Percentiles rank a stretch among this genome's conserved stretches.
Conservation (phyloP, 768 basidiomycete genomes). For the Lentinula boryana region DNA sequence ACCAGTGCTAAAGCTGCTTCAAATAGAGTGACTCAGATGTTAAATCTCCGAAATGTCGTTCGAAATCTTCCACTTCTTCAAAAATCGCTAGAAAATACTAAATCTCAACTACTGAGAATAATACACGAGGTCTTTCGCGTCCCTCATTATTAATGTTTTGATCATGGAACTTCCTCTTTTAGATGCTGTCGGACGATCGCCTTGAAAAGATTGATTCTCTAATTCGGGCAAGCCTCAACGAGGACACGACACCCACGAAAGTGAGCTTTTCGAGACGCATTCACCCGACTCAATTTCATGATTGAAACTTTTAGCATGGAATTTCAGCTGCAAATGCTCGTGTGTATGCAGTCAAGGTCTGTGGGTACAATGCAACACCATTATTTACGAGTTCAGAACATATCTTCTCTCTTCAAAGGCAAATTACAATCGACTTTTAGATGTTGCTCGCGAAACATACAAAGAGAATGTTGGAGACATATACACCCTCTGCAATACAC, state of each 20-base stretch:
- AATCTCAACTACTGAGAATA: constrained; percentile 55
- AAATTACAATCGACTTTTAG: constrained; percentile 76
- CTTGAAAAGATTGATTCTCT: constrained; percentile 55
- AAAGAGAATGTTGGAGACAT: constrained; percentile 92
- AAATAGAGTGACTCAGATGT: constrained; percentile 68
- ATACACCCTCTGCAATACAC: constrained; percentile 51
- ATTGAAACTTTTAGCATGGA: constrained; percentile 46
- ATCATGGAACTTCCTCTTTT: background rate
- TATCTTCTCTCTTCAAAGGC: constrained; percentile 34
- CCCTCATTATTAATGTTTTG: background rate
- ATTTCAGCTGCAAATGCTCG: constrained; percentile 70
- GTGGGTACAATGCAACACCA: background rate
- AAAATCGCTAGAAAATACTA: constrained; percentile 52
- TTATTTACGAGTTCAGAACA: background rate
- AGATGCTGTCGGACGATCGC: constrained; percentile 77
- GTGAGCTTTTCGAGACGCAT: constrained; percentile 23
- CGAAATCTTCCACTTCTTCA: constrained; percentile 58
- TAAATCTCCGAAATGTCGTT: constrained; percentile 71
- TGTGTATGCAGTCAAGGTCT: constrained; percentile 83
- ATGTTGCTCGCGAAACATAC: constrained; percentile 92
- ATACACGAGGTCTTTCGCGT: constrained; percentile 45
- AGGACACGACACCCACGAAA: constrained; percentile 56
- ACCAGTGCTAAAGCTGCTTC: constrained; percentile 62
- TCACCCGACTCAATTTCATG: background rate
- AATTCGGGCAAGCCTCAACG: constrained; percentile 65